Conservation (phyloP, 106 monocot species). For the Amphibolis antarctica region DNA sequence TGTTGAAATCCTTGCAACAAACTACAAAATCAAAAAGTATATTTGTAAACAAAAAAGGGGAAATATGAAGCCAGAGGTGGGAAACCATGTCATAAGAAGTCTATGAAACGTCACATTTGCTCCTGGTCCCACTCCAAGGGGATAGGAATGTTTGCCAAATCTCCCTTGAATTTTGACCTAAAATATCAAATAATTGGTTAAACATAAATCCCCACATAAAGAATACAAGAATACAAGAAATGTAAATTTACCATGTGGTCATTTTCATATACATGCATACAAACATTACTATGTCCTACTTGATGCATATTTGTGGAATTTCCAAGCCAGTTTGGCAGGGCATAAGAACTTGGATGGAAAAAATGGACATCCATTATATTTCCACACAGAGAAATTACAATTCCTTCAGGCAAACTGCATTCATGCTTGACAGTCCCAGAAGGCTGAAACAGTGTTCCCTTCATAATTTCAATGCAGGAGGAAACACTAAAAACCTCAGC, state of each 20-base stretch:
- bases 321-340: background rate
- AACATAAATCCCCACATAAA: constrained; percentile 6
- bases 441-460: constrained; percentile 6
- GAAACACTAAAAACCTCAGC: constrained; percentile 21
- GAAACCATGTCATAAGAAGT: constrained; percentile 21
- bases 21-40: background rate
- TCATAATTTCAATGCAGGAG: constrained; percentile 37
- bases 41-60: background rate
- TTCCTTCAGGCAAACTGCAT: constrained; percentile 30
- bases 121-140: constrained; percentile 69
- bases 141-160: constrained; percentile 27
- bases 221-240: background rate
- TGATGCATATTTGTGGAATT: background rate
- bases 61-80: background rate
- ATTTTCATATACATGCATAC: constrained; percentile 66
- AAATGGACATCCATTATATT: constrained; percentile 40
- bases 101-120: constrained; percentile 74
- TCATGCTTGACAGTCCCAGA: constrained; percentile 11
- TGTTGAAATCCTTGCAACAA: too few species aligned
- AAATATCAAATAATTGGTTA: background rate
- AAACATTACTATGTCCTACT: constrained; percentile 15
- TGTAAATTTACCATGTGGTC: constrained; percentile 42
- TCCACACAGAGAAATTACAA: constrained; percentile 51
- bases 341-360: constrained; percentile 9
- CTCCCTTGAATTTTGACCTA: constrained; percentile 57